Evolutionary conservation across 1,139 yeast species (phyloP), one percentile per base, ranked within the genome.

Genomic region (Suhomyces yuchorum): DNA sequence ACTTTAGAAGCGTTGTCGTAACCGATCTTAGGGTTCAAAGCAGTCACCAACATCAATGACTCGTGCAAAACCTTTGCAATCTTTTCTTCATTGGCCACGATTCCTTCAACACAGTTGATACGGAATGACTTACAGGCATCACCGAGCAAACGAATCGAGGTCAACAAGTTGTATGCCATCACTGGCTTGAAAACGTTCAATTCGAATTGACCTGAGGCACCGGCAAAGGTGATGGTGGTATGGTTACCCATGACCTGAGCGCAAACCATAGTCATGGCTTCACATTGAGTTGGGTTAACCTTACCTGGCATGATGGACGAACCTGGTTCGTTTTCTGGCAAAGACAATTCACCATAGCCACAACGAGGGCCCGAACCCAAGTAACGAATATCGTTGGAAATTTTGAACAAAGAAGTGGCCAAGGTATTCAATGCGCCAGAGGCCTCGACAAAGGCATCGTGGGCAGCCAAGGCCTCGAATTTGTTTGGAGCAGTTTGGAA

Each of bases 251-350:
- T 88, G 32, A 93, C 98, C 78, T 93, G 99, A 54, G 96, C 83
- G 65, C 97, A 92, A 52, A 92, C 96, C 96, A 95, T 96, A 55
- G 99, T 93, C 71, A 93, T 77, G 48, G 99, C 99, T 78, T 93
- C 99, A 71, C 92, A 92, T 78, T 93, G 99, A 50, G 99, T 93
- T 58, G 99, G 99, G 80, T 93, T 93, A 56, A 93, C 98, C 77
- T 93, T 93, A 67, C 99, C 99, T 47, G 99, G 99, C 99, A 95
- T 93, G 71, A 93, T 93, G 26, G 97, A 90, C 52, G 97, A 90
- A 66, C 99, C 99, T 51, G 99, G 99, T 75, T 93, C 99, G 70
- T 95, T 95, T 77, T 92, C 99, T 55, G 99, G 99, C 59, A 93
- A 79, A 26, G 91, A 68, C 61, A 93, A 83, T 75, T 93, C 99